Percentiles rank a stretch among this genome's conserved stretches.
Conservation (phyloP, 2,329 filamentous ascomycete genomes). For the Sporothrix variecibatus region DNA sequence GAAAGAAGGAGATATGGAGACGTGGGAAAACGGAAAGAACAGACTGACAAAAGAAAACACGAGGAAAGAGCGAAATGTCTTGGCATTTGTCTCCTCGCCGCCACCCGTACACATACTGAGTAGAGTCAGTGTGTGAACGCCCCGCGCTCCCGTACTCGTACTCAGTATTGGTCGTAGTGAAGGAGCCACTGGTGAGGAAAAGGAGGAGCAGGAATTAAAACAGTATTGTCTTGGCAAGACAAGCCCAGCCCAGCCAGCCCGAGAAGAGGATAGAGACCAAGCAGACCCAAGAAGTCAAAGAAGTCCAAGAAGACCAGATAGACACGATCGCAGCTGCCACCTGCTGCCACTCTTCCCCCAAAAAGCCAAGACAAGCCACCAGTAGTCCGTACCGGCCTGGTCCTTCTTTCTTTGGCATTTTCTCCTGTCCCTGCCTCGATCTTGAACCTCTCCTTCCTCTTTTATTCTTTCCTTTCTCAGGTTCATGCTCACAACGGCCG, state of each 20-base stretch:
- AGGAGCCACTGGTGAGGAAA: constrained; percentile 14
- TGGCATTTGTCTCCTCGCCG: background rate
- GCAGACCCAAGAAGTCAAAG: background rate
- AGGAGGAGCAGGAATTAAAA: constrained; percentile 19
- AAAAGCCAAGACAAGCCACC: constrained; percentile 10
- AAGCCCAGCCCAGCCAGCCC: constrained; percentile 1
- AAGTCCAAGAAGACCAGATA: background rate
- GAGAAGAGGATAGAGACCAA: background rate
- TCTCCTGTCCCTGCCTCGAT: background rate
- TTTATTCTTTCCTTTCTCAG: background rate
- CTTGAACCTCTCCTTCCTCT: constrained; percentile 4
- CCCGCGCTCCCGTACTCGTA: background rate
- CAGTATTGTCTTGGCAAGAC: constrained; percentile 21
- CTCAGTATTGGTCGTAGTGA: background rate
- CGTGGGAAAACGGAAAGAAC: background rate
- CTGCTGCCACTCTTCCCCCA: background rate
- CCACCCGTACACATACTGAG: background rate
- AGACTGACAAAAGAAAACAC: background rate
- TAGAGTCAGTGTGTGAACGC: background rate
- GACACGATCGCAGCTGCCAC: constrained; percentile 15
- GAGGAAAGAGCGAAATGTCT: constrained; percentile 6
- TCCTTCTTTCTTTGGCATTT: background rate
- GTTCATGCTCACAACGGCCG: background rate
- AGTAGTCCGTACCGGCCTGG: background rate
- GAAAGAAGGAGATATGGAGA: background rate